Base-by-base conservation (phyloP, 306 rosid genomes). In the Sicyos edulis region DNA sequence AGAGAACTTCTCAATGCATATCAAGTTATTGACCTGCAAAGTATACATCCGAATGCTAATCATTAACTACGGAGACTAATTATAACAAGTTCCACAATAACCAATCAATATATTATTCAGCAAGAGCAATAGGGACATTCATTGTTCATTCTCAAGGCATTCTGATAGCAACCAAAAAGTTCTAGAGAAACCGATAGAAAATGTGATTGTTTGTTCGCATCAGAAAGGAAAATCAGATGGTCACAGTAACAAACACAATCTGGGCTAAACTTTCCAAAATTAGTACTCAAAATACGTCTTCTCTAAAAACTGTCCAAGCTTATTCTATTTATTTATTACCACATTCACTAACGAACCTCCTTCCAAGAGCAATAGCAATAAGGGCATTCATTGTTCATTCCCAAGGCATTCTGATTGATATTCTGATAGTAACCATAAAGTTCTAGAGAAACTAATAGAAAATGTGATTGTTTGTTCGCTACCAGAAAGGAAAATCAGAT, bases 1-100 rank as follows among this genome's bases (percentile, higher is more conserved):
- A 14, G 92, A 22, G 54, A 95, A 95, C 79, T 84, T 89, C 84
- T 95, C 99, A 15, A 91, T 3, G 76, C 99, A 91, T 75, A 95
- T 91, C 54, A 44, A 0, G 79, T 76, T 95, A 70, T 19, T 83
- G 75, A 89, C 99, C 99, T 95, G 83, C 22, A 64, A 63, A 57
- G 56, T 69, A 77, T 32, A 74, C 49, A 70, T 12, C 16, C 59
- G 75, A 26, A 14, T 50, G 45, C 70, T 19, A 17, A 65, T 21
- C 17, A 54, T 51, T 34, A 24, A 12, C 65, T 61, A 19, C 14
- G 24, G 29, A 13, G 13, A 54, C 34, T 71, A 37, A 10, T 10
- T 44, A 60, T 32, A 37, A 72, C 54, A 10, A 55, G n/a, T 40
- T 22, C 56, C 16, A 37, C n/a, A 54, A 15, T 19, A 44, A 8